A percentile compares a stretch with the other conserved stretches of the same genome.
Conservation (phyloP, 768 basidiomycete species). For the Gymnopilus junonius region DNA sequence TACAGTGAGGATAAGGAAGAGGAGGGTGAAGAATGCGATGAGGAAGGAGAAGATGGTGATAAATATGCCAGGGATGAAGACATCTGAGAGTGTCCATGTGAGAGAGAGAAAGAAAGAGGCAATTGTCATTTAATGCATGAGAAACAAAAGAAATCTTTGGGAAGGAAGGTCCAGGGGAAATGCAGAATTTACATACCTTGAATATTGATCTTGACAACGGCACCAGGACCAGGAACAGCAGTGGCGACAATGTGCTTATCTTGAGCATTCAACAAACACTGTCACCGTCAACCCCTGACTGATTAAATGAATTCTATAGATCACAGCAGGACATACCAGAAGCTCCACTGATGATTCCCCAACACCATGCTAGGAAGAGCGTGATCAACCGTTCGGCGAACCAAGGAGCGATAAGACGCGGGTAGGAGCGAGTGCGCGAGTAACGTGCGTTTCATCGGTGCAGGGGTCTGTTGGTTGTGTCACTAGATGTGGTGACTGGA, state of each 20-base stretch:
- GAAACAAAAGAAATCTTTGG: too few relatives aligned
- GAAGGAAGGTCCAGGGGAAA: too few relatives aligned
- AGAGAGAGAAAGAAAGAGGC: too few relatives aligned
- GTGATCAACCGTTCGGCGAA: neutral
- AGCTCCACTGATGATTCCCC: neutral
- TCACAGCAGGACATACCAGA: neutral
- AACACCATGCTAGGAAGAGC: neutral
- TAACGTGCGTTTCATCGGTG: too few relatives aligned
- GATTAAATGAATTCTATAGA: neutral
- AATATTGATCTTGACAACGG: neutral
- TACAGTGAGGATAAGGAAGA: neutral
- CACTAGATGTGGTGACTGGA: too few relatives aligned
- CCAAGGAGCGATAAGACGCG: too few relatives aligned
- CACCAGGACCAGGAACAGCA: neutral
- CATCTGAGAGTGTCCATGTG: neutral
- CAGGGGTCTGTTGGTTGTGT: too few relatives aligned
- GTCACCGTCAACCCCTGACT: neutral
- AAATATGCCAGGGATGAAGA: neutral
- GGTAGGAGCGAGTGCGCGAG: too few relatives aligned
- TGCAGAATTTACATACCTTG: too few relatives aligned
- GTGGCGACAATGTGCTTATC: neutral
- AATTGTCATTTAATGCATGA: too few relatives aligned
- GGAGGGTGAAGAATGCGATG: neutral
- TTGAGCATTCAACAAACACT: neutral
- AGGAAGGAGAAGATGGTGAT: neutral